Conservation (phyloP, 345 rosid species). For the Zanthoxylum bungeanum region DNA sequence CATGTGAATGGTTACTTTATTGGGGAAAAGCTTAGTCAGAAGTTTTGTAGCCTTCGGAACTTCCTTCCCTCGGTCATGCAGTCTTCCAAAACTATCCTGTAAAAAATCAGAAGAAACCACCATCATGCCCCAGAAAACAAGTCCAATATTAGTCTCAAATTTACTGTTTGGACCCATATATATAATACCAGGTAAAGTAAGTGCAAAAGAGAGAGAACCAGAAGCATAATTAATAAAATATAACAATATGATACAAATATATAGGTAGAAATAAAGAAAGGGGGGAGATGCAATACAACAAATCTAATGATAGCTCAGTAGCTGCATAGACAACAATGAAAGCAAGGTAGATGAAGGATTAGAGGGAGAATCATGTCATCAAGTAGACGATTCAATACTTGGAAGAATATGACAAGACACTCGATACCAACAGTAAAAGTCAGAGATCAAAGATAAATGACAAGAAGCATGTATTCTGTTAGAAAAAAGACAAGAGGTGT, state of each 20-base stretch:
- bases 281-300: neutral
- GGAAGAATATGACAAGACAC: neutral
- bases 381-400: no score
- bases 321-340: no score
- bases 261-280: neutral
- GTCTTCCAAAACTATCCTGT: constrained; percentile 84
- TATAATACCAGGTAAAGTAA: neutral
- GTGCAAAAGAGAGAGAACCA: neutral
- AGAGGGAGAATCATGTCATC: no score
- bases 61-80: constrained; percentile 76
- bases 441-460: neutral
- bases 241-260: no score
- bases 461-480: neutral
- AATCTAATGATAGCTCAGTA: neutral
- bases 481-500: neutral
- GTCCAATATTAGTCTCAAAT: neutral
- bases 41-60: constrained; percentile 64
- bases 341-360: no score
- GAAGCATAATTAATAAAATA: neutral
- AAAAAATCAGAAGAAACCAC: constrained; percentile 15
- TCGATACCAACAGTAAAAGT: neutral
- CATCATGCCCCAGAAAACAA: constrained; percentile 14
- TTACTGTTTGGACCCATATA: neutral
- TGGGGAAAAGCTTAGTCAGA: constrained; percentile 76
- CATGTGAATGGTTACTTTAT: constrained; percentile 81